A percentile compares a stretch with the other conserved stretches of the same genome.
Evolutionary conservation across 306 rosid genomes (phyloP).

Genomic region (Acacia melanoxylon): DNA sequence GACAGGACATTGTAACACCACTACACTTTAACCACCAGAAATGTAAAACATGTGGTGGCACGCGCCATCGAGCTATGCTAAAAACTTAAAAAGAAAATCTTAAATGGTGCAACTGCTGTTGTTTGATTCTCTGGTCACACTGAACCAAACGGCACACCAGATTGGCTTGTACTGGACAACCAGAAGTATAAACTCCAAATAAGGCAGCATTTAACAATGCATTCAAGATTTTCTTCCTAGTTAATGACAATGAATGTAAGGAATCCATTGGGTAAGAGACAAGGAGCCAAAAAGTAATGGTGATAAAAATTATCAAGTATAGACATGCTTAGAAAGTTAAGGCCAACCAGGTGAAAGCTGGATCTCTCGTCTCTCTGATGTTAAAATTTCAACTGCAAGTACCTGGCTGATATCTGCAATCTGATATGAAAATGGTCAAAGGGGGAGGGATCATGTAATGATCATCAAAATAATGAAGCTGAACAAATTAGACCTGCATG

Average conservation of each 20-base stretch:
- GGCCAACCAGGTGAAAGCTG: slow-evolving; percentile 81
- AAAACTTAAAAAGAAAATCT: neutral
- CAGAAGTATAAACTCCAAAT: slow-evolving; percentile 1
- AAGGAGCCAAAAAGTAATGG: slow-evolving; percentile 26
- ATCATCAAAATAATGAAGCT: slow-evolving; percentile 19
- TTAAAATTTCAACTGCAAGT: slow-evolving; percentile 75
- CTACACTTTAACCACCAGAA: neutral
- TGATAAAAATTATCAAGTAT: slow-evolving; percentile 20
- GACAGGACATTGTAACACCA: neutral
- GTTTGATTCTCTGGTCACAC: neutral
- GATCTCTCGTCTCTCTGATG: slow-evolving; percentile 73
- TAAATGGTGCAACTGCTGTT: neutral
- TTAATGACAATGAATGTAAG: neutral
- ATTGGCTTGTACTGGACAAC: neutral
- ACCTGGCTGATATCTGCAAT: slow-evolving; percentile 86
- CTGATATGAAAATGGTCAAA: slow-evolving; percentile 38
- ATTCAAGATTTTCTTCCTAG: slow-evolving; percentile 21
- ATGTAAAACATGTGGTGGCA: neutral
- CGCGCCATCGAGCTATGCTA: neutral
- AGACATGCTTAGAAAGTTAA: slow-evolving; percentile 30
- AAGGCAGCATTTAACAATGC: slow-evolving; percentile 16
- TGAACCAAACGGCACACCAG: neutral
- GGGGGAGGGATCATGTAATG: neutral
- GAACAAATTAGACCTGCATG: slow-evolving; percentile 27
- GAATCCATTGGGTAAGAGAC: neutral